Evolutionary conservation across 1,284 basidiomycete species (phyloP), one percentile per base, ranked within the genome.

Genomic region (Ganoderma lucidum): DNA sequence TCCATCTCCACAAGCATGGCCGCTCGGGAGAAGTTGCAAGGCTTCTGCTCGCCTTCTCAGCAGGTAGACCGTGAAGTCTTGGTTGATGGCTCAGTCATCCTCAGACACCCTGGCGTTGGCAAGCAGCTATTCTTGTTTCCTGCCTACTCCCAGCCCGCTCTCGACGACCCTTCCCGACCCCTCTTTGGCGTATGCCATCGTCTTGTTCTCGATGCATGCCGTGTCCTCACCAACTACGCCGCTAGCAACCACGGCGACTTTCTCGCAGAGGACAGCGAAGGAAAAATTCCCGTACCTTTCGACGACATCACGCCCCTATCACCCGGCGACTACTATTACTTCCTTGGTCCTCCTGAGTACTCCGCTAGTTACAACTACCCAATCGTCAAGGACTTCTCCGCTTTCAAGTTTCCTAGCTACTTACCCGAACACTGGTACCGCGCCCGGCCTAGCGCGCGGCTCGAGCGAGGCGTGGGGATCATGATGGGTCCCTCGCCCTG

Each of bases 141-240:
- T 56, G 30, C 55, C 55, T 56, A 32, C 55, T 32, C 30, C 55
- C 15, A 35, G 28, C 30, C 53, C 15, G 17, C 14, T 17, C 53
- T 14, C 30, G 9, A 30, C 15, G 14, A 28, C 48, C 10, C 48
- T 23, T 12, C 30, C 55, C 5, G 14, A 6, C 4, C 30, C 6
- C 15, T 32, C 32, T 56, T 6, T 35, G 55, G 55, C 55, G 30
- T 35, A 30, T 15, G 1, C 30, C 30, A 35, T 14, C 55, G 2
- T 15, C 55, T 56, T 14, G 55, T 17, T 19, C 55, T 56, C 30
- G 55, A 56, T 35, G 55, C 55, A 17, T 56, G 55, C 35, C 55
- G 55, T 6, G 17, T 56, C 15, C 17, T 56, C 30, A 56, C 55
- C 55, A 56, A 35, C 9, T 15, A 56, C 17, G 17, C 55, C 10